Conservation (phyloP, 1,139 yeast genomes). For the Debaryomyces udenii region DNA sequence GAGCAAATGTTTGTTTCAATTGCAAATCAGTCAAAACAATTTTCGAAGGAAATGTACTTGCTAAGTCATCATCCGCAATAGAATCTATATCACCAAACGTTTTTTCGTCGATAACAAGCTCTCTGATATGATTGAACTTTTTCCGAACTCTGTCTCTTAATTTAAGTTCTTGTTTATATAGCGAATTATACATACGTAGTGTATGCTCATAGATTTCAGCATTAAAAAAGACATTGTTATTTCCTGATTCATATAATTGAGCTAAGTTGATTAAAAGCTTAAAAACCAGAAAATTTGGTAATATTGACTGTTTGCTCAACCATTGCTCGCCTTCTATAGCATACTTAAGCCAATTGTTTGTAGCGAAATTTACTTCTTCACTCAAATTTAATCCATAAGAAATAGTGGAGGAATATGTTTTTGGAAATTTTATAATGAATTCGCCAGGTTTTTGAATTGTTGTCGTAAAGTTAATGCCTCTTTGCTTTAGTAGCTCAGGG, state of each 20-base stretch:
- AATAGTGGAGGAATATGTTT: constrained; percentile 50
- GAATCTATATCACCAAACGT: constrained; percentile 31
- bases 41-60: constrained; percentile 55
- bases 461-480: constrained; percentile 51
- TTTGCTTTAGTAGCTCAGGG: constrained; percentile 47
- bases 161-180: constrained; percentile 43
- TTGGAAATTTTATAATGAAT: constrained; percentile 58
- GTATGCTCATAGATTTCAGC: constrained; percentile 33
- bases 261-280: constrained; percentile 51
- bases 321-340: constrained; percentile 55
- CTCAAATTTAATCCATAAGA: constrained; percentile 59
- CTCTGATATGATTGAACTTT: constrained; percentile 32
- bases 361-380: constrained; percentile 60
- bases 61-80: constrained; percentile 56
- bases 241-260: constrained; percentile 40
- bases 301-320: constrained; percentile 50
- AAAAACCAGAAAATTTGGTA: constrained; percentile 56
- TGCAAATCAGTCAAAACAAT: constrained; percentile 39
- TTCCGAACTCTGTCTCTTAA: constrained; percentile 40
- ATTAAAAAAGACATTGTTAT: constrained; percentile 29
- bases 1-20: constrained; percentile 32
- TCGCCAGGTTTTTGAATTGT: constrained; percentile 64
- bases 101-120: constrained; percentile 38
- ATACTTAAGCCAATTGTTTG: constrained; percentile 57
- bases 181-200: constrained; percentile 31